phyloP scores from a whole-genome alignment of 129 eudicot genomes.

The Artemisia annua region DNA sequence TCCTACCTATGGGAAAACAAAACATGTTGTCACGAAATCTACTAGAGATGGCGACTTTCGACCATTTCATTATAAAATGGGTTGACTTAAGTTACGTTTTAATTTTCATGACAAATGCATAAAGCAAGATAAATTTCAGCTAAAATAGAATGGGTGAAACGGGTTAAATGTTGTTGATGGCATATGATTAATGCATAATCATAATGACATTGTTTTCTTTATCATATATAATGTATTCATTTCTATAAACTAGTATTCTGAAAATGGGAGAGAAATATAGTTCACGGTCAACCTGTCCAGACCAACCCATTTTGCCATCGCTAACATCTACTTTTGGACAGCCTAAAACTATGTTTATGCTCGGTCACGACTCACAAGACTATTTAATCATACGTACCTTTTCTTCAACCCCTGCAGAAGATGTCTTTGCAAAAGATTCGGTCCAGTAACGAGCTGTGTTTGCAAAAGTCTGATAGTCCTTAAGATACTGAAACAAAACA shows the following conservation, averaged over 20 bases:
- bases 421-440: conserved; percentile 71
- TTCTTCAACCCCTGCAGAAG: conserved; percentile 76
- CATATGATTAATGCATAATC: too few species aligned
- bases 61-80: neutral
- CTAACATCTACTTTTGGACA: neutral
- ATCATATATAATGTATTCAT: neutral
- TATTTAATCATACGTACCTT: conserved; percentile 48
- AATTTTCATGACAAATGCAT: neutral
- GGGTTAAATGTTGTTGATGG: too few species aligned
- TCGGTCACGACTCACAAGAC: neutral
- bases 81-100: neutral
- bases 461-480: conserved; percentile 66
- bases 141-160: neutral
- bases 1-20: conserved; percentile 45
- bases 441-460: conserved; percentile 97
- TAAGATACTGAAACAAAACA: conserved; percentile 52
- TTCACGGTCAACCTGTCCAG: too few species aligned
- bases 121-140: neutral
- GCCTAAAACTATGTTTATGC: neutral
- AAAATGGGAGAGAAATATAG: too few species aligned
- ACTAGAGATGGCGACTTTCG: neutral
- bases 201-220: neutral
- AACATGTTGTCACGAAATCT: conserved; percentile 7
- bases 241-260: too few species aligned
- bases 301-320: too few species aligned